These are phyloP conservation scores for Sarocladium brachiariae DNA, from an alignment of 2,329 filamentous ascomycete species.

Conservation along the genomic window DNA sequence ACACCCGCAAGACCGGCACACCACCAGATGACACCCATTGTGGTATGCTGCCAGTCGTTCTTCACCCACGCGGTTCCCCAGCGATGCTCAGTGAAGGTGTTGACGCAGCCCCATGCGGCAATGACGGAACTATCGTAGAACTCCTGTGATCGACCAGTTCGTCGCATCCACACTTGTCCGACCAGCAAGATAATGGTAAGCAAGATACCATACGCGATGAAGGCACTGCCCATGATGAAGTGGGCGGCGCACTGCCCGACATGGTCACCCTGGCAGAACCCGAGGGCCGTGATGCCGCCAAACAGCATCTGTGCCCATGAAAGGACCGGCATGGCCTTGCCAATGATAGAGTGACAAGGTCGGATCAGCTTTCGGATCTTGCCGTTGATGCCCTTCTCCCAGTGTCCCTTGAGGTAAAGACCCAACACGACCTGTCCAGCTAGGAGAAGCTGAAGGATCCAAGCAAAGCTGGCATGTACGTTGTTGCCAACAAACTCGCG, in stretches of 20 bases:
- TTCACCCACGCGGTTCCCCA: slow-evolving; percentile 86
- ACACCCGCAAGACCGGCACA: slow-evolving; percentile 83
- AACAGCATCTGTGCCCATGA: slow-evolving; percentile 95
- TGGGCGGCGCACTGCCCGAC: slow-evolving; percentile 88
- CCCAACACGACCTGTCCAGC: slow-evolving; percentile 72
- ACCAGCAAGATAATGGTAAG: slow-evolving; percentile 81
- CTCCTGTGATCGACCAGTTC: slow-evolving; percentile 82
- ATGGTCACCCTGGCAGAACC: slow-evolving; percentile 90
- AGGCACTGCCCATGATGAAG: slow-evolving; percentile 98
- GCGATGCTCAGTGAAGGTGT: slow-evolving; percentile 94
- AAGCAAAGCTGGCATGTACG: slow-evolving; percentile 75
- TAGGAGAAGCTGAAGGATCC: slow-evolving; percentile 72
- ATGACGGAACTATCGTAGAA: slow-evolving; percentile 94
- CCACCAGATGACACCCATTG: slow-evolving; percentile 99
- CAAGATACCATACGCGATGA: slow-evolving; percentile 87
- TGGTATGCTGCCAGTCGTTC: slow-evolving; percentile 95
- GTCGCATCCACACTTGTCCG: slow-evolving; percentile 79
- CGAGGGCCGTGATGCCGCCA: slow-evolving; percentile 84
- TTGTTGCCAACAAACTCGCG: slow-evolving; percentile 72
- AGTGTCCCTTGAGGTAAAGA: slow-evolving; percentile 80
- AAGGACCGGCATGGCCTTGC: slow-evolving; percentile 79
- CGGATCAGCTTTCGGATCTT: slow-evolving; percentile 68
- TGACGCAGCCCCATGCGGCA: slow-evolving; percentile 91
- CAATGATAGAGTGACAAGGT: slow-evolving; percentile 69
- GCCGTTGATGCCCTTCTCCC: slow-evolving; percentile 76